Evolutionary conservation across 2,329 filamentous ascomycete species (phyloP), one percentile per base, ranked within the genome.

Genomic region (Parastagonospora avenae): DNA sequence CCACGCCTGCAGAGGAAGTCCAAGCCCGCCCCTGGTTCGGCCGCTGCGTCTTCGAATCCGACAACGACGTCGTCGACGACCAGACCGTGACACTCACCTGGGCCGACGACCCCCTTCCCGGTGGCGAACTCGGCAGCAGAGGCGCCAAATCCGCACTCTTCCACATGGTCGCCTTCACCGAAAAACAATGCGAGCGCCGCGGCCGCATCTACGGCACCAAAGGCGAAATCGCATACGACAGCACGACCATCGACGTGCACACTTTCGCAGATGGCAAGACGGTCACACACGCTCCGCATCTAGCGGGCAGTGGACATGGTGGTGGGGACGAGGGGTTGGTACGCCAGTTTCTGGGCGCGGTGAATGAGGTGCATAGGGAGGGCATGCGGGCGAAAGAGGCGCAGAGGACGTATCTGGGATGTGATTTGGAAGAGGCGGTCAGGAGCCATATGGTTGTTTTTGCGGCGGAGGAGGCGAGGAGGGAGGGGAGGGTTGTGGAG

Each of bases 21-120:
- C 77, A 80, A 42, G 64, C 66, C 9, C 72, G 82, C 4, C 76
- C 80, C 1, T 87, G 92, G 91, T 97, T 92, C 67, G 94, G 94
- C 0, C 85, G 93, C n/a, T 99, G 94, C 68, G 94, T 97, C 1
- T 97, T 87, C 76, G 94, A 97, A 70, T 80, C 87, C 4, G 92
- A 96, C 75, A 99, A 97, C 74, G 87, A 95, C 66, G 94, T 97
- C 36, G 91, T 87, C 65, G 94, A 99, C 71, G 91, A 97, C 66
- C 93, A 97, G 72, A 83, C 88, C 24, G 94, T 97, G 15, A 93
- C 89, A 0, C 85, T 97, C 45, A 85, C 83, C 4, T 97, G 93
- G 92, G 88, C 92, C 10, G 90, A 95, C 38, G 86, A 90, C 52
- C 76, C 77, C 0, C 58, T 79, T 2, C 41, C 27, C 8, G 47